Evolutionary conservation across 2,329 filamentous ascomycete genomes (phyloP).

Genomic region (Mariannaea sp.): DNA sequence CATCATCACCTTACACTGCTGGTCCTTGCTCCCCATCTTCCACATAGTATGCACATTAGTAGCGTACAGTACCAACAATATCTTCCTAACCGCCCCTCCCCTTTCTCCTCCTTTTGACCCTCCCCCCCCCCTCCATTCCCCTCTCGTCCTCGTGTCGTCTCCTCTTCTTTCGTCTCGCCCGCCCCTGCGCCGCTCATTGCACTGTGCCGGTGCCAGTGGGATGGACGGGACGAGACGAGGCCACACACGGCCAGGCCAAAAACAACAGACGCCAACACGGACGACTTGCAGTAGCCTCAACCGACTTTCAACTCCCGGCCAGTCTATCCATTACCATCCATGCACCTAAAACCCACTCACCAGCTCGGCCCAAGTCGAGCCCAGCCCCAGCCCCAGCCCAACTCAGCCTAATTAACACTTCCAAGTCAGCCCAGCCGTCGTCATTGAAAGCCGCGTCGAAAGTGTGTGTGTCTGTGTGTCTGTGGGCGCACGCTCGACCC

Average conservation of each 20-base stretch:
- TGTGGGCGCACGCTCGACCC: background rate
- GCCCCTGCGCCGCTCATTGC: constrained; percentile 10
- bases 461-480: too few species aligned
- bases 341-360: background rate
- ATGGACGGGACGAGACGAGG: constrained; percentile 15
- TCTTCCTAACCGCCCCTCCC: too few species aligned
- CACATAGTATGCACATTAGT: too few species aligned
- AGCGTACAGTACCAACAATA: too few species aligned
- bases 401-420: too few species aligned
- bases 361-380: background rate
- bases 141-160: background rate
- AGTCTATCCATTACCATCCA: background rate
- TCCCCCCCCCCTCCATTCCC: constrained; percentile 2
- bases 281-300: too few species aligned
- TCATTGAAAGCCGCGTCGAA: too few species aligned
- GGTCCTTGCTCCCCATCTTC: constrained; percentile 4
- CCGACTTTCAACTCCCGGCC: background rate
- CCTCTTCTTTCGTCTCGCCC: background rate
- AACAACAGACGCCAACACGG: background rate
- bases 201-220: background rate
- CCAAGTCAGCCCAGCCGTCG: background rate
- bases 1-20: constrained; percentile 1
- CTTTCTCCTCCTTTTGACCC: background rate
- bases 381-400: background rate
- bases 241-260: background rate